Conservation (phyloP, 176 grass and related monocot species). For the maize (Zea mays) region Zm-B73-REFERENCE-NAM-5.0 NC_050098.1:230525501-230526000, state of each 20-base stretch:
- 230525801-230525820: conserved; percentile 71
- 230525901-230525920: conserved; percentile 56
- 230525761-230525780: conserved; percentile 45
- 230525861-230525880: conserved; percentile 51
- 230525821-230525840: conserved; percentile 44
- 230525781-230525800: conserved; percentile 39
- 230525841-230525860: conserved; percentile 59
- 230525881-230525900: conserved; percentile 39
- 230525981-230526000: conserved; percentile 45
- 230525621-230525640: conserved; percentile 58
- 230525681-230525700: conserved; percentile 54
- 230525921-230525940: conserved; percentile 40
- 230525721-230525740: conserved; percentile 51
- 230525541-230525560: conserved; percentile 51
- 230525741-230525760: conserved; percentile 24
- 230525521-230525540: conserved; percentile 69
- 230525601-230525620: conserved; percentile 61
- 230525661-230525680: conserved; percentile 44
- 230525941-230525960: conserved; percentile 28
- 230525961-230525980: conserved; percentile 61
- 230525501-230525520: conserved; percentile 50
- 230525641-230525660: conserved; percentile 42
- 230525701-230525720: conserved; percentile 38
- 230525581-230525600: conserved; percentile 63
- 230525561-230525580: conserved; percentile 49